A percentile compares a stretch with the other conserved stretches of the same genome.
These are phyloP conservation scores for Coemansia sp. DNA, from an alignment of 192 early-diverging fungal species.

Conservation along the genomic window DNA sequence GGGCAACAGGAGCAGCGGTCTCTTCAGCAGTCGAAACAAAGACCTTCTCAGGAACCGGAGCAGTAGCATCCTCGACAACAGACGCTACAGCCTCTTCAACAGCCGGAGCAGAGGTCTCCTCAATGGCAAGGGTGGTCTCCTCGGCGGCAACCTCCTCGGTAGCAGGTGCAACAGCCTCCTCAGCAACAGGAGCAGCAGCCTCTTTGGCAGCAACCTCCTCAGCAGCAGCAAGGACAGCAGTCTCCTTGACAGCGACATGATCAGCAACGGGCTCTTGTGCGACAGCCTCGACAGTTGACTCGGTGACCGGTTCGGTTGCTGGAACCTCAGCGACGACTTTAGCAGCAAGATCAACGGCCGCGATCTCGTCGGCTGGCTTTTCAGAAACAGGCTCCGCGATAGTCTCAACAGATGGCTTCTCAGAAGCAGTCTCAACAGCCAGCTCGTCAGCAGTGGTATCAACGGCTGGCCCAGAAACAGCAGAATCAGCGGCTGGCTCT, in stretches of 20 bases:
- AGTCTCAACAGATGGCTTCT: no score
- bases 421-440: background rate
- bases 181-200: background rate
- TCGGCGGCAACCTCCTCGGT: background rate
- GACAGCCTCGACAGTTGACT: background rate
- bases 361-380: no score
- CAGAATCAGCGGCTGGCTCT: background rate
- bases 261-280: background rate
- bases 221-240: background rate
- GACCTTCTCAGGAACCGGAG: background rate
- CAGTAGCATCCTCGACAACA: background rate
- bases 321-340: no score
- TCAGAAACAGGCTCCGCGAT: no score
- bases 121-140: background rate
- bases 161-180: background rate
- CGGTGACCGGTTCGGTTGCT: no score
- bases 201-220: conserved; percentile 8
- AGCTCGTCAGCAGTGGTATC: conserved; percentile 3
- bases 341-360: no score
- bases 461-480: background rate
- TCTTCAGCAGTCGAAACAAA: background rate
- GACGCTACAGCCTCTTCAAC: background rate
- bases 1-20: background rate
- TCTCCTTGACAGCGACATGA: background rate
- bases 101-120: background rate